These are phyloP conservation scores for Neurospora intermedia DNA, from an alignment of 495 filamentous ascomycete genomes.

Conservation along the genomic window DNA sequence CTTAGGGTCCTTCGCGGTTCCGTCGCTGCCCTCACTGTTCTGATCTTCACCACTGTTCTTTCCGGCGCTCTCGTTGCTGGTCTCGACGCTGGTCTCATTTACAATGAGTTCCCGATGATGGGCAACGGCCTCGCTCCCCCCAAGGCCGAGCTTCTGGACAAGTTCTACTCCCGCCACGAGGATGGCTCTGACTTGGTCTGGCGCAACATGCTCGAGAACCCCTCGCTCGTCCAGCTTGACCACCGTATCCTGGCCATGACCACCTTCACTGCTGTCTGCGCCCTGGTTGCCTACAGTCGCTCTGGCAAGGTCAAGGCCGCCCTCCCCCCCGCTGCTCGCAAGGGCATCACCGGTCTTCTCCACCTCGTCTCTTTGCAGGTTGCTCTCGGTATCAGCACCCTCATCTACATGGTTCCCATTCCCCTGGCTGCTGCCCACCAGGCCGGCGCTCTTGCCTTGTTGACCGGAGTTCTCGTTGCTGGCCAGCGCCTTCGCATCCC, in stretches of 20 bases:
- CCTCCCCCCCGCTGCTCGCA: conserved; percentile 53
- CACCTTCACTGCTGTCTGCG: conserved; percentile 72
- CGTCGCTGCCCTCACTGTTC: conserved; percentile 55
- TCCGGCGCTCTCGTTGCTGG: conserved; percentile 91
- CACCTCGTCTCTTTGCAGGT: conserved; percentile 78
- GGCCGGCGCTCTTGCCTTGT: conserved; percentile 74
- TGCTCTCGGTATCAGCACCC: conserved; percentile 72
- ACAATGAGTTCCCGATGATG: conserved; percentile 98
- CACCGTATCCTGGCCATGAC: conserved; percentile 86
- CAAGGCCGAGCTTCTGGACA: conserved; percentile 65
- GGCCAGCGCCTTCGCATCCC: conserved; percentile 48
- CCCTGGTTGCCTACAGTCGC: conserved; percentile 65
- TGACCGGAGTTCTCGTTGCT: conserved; percentile 71
- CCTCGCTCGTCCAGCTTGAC: conserved; percentile 84
- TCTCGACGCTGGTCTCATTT: conserved; percentile 90
- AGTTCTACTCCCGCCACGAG: conserved; percentile 70
- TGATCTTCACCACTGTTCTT: conserved; percentile 84
- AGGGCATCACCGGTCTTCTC: conserved; percentile 68
- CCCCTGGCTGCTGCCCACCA: conserved; percentile 86
- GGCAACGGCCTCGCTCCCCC: conserved; percentile 74
- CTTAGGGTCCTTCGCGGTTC: conserved; percentile 63
- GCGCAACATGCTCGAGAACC: conserved; percentile 96
- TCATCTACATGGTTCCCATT: conserved; percentile 86
- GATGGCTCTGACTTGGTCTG: conserved; percentile 78
- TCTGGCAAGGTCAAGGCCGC: conserved; percentile 50